These are phyloP conservation scores for Ephemerocybe angulata DNA, from an alignment of 768 basidiomycete species.

Conservation along the genomic window DNA sequence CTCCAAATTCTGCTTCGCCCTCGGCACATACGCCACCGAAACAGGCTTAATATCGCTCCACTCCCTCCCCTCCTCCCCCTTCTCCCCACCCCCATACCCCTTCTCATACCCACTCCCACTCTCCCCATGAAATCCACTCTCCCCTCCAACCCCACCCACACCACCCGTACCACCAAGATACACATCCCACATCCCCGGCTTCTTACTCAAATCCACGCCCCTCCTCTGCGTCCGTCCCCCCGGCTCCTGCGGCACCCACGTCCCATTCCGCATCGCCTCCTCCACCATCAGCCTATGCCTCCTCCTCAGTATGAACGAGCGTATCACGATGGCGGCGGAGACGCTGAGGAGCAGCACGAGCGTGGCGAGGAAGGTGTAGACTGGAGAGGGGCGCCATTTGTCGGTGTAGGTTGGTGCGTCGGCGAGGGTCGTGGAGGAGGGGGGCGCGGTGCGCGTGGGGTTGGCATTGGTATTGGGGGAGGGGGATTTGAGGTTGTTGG, in stretches of 20 bases:
- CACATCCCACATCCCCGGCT: conserved; percentile 48
- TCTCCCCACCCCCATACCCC: neutral
- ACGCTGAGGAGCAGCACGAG: conserved; percentile 63
- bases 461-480: too few species aligned
- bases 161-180: conserved; percentile 34
- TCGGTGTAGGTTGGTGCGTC: neutral
- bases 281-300: conserved; percentile 56
- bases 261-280: conserved; percentile 63
- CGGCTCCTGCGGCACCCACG: conserved; percentile 43
- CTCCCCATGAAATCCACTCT: too few species aligned
- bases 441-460: too few species aligned
- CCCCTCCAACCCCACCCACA: neutral
- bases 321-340: conserved; percentile 65
- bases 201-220: conserved; percentile 39
- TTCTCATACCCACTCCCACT: neutral
- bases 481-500: neutral
- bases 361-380: conserved; percentile 55
- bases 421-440: neutral
- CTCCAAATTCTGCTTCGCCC: too few species aligned
- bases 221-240: conserved; percentile 13
- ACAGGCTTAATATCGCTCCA: conserved; percentile 19
- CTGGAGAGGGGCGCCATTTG: conserved; percentile 17
- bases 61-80: conserved; percentile 9
- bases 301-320: conserved; percentile 61
- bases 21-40: conserved; percentile 14